Conservation (phyloP, 2,329 filamentous ascomycete species). For the Fusarium avenaceum region DNA sequence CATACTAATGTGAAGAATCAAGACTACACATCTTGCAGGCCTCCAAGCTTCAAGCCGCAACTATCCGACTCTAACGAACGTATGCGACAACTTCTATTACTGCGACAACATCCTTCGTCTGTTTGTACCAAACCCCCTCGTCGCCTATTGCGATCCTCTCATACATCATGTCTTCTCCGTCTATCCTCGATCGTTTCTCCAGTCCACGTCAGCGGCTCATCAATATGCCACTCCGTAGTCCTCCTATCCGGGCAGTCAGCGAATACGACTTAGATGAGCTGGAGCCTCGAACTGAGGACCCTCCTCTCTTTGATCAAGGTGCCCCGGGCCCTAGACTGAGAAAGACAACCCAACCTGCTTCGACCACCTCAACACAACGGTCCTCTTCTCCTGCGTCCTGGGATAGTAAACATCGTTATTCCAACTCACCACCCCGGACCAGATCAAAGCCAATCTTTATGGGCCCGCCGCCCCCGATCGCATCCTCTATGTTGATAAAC, state of each 20-base stretch:
- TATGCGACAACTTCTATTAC: slow-evolving; percentile 21
- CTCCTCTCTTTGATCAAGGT: slow-evolving; percentile 40
- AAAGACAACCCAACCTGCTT: slow-evolving; percentile 26
- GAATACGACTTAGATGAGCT: slow-evolving; percentile 58
- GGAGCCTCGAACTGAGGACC: slow-evolving; percentile 54
- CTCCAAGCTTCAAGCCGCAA: slow-evolving; percentile 4
- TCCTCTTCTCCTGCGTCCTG: slow-evolving; percentile 37
- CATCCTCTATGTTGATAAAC: slow-evolving; percentile 57
- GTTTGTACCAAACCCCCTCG: background rate
- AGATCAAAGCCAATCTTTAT: slow-evolving; percentile 58
- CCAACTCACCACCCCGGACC: slow-evolving; percentile 52
- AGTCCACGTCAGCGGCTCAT: slow-evolving; percentile 45
- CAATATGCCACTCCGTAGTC: slow-evolving; percentile 48
- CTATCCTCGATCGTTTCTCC: slow-evolving; percentile 49
- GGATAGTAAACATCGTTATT: slow-evolving; percentile 48
- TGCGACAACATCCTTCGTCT: slow-evolving; percentile 10
- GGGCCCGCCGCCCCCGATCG: slow-evolving; percentile 66
- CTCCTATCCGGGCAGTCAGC: slow-evolving; percentile 46
- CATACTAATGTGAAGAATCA: slow-evolving; percentile 8
- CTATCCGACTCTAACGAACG: slow-evolving; percentile 27
- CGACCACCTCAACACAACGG: slow-evolving; percentile 18
- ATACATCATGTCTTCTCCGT: slow-evolving; percentile 48
- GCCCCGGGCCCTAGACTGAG: slow-evolving; percentile 42
- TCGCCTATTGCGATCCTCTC: background rate
- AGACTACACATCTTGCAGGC: background rate